phyloP scores from a whole-genome alignment of 768 basidiomycete genomes.

The Gloeopeniophorella convolvens region DNA sequence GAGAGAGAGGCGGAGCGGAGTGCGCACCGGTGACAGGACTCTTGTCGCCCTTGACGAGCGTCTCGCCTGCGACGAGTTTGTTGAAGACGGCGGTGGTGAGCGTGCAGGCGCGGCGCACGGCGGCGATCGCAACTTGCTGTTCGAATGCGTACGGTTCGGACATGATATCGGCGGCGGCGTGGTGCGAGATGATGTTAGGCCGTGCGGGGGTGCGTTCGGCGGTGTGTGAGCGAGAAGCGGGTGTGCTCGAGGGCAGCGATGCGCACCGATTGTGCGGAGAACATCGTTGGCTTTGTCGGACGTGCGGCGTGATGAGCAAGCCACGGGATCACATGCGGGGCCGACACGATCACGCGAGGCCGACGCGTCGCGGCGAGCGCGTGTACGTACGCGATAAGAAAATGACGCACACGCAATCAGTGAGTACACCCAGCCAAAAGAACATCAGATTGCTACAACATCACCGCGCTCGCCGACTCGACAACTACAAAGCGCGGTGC shows the following conservation, averaged over 20 bases:
- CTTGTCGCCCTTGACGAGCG: conserved; percentile 85
- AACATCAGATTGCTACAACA: too few species aligned
- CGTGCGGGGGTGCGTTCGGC: too few species aligned
- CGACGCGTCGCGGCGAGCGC: background rate
- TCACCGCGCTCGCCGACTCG: background rate
- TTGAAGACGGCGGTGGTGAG: conserved; percentile 85
- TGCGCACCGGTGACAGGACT: conserved; percentile 51
- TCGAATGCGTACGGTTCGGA: conserved; percentile 54
- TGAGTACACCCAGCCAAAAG: too few species aligned
- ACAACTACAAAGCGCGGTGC: background rate
- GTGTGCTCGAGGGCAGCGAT: too few species aligned
- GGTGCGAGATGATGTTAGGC: too few species aligned
- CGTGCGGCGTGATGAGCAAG: too few species aligned
- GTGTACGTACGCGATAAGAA: too few species aligned
- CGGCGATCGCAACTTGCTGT: conserved; percentile 75
- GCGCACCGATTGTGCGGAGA: too few species aligned
- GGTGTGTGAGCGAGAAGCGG: too few species aligned
- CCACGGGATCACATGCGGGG: background rate
- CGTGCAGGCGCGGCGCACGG: conserved; percentile 80
- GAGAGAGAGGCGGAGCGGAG: background rate
- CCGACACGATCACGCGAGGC: background rate
- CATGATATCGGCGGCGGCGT: too few species aligned
- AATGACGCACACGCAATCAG: background rate
- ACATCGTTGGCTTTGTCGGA: too few species aligned
- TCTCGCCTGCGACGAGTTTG: conserved; percentile 78